These are phyloP conservation scores for Lipomyces yamanashiensis DNA, from an alignment of 805 yeast species.

Conservation along the genomic window DNA sequence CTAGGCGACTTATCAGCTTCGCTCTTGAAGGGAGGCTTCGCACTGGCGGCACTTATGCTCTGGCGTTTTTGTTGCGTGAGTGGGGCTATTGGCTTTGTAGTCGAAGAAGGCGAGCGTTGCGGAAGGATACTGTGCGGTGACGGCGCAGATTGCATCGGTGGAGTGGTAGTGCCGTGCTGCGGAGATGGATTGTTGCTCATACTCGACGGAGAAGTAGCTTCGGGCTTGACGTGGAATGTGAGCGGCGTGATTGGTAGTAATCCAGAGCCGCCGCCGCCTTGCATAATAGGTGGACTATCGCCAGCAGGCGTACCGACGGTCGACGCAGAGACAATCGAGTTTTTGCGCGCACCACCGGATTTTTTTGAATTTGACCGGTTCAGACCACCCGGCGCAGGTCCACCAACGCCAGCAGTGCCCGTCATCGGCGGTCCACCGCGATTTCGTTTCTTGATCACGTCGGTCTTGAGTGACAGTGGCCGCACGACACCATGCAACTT, in stretches of 20 bases:
- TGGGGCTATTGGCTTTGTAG: constrained; percentile 1
- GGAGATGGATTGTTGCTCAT: background rate
- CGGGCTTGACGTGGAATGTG: constrained; percentile 4
- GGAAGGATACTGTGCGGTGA: constrained; percentile 7
- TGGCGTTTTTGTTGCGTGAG: constrained; percentile 10
- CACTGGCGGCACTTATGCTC: constrained; percentile 9
- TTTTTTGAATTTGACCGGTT: constrained; percentile 29
- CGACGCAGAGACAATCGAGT: constrained; percentile 22
- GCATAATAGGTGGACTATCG: constrained; percentile 10
- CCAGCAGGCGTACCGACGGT: constrained; percentile 6
- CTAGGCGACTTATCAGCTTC: constrained; percentile 7
- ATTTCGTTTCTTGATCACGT: constrained; percentile 90
- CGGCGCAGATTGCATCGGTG: background rate
- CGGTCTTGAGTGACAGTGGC: constrained; percentile 88
- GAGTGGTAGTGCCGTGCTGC: background rate
- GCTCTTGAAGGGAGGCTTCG: too few relatives aligned
- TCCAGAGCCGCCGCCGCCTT: background rate
- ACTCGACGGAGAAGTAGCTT: background rate
- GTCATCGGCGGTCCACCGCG: constrained; percentile 51
- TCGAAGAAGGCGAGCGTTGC: constrained; percentile 12
- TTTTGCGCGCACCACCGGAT: constrained; percentile 17
- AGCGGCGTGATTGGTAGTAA: constrained; percentile 11
- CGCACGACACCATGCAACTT: constrained; percentile 95
- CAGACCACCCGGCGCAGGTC: constrained; percentile 2
- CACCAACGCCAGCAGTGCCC: constrained; percentile 14